Evolutionary conservation across 2,329 filamentous ascomycete species (phyloP).

Genomic region (Thermomyces lanuginosus): DNA sequence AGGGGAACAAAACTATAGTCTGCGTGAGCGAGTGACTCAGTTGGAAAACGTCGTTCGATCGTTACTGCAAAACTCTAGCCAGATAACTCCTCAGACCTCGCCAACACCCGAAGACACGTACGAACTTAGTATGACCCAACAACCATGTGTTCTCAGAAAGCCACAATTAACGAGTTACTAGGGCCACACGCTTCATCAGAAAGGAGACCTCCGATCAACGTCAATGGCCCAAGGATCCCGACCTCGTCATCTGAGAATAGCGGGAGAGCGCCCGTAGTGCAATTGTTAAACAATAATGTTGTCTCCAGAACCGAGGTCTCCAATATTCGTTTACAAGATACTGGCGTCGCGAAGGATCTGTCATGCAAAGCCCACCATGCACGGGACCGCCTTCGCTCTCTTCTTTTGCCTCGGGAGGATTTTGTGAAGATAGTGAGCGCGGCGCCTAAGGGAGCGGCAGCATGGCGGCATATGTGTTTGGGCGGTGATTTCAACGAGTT

Average conservation of each 20-base stretch:
- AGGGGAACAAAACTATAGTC: conserved; percentile 19
- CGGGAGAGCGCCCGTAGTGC: conserved; percentile 21
- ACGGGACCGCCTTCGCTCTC: conserved; percentile 14
- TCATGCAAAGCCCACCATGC: conserved; percentile 14
- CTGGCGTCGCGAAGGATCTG: conserved; percentile 10
- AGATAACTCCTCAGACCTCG: conserved; percentile 1
- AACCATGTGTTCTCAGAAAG: no score
- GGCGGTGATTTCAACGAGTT: no score
- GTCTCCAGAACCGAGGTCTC: conserved; percentile 17
- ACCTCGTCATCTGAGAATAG: conserved; percentile 9
- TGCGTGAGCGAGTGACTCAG: conserved; percentile 23
- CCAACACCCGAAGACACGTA: conserved; percentile 2
- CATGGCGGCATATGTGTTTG: conserved; percentile 20
- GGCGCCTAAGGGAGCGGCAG: conserved; percentile 15
- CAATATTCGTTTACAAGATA: conserved; percentile 11
- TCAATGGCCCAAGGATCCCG: no score
- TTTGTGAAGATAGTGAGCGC: conserved; percentile 17
- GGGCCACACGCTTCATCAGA: no score
- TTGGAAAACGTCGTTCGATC: conserved; percentile 22
- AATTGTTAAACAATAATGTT: conserved; percentile 24
- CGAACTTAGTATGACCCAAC: no score
- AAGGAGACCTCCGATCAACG: no score
- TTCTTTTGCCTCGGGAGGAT: conserved; percentile 20
- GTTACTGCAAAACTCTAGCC: conserved; percentile 17
- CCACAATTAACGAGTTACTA: no score